Conservation (phyloP, 75 land plant species). For the Selaginella moellendorffii region DNA sequence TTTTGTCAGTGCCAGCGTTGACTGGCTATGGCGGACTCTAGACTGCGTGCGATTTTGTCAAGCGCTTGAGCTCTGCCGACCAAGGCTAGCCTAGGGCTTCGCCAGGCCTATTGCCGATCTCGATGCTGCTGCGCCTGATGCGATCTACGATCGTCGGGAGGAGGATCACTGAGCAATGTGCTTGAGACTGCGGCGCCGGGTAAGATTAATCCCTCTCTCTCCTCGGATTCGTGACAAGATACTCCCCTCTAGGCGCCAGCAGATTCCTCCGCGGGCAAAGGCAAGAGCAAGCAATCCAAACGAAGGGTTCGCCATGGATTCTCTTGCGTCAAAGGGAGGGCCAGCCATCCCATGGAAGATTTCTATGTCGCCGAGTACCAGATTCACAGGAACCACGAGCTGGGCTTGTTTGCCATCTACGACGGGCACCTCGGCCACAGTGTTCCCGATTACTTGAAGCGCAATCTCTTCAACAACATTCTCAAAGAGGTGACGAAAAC, state of each 20-base stretch:
- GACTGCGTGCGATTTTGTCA: no score
- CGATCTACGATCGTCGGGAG: not conserved
- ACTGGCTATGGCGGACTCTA: conserved; percentile 2
- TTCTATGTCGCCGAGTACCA: conserved; percentile 47
- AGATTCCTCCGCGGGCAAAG: conserved; percentile 26
- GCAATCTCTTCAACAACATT: conserved; percentile 47
- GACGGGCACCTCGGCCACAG: conserved; percentile 54
- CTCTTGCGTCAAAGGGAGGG: conserved; percentile 52
- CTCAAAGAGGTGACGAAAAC: conserved; percentile 38
- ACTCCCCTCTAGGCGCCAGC: not conserved
- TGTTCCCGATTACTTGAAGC: conserved; percentile 44
- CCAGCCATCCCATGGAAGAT: conserved; percentile 79
- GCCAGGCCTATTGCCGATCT: no score
- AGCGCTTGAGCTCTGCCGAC: not conserved
- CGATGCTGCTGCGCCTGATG: no score
- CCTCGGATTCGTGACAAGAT: no score
- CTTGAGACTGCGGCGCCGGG: not conserved
- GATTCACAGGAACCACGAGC: conserved; percentile 27
- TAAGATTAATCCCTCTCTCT: not conserved
- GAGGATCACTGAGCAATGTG: not conserved
- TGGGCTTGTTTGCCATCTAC: conserved; percentile 58
- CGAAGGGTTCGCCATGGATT: conserved; percentile 40
- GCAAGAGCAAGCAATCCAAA: conserved; percentile 32
- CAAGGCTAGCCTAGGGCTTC: not conserved
- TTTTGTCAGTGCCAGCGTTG: not conserved